Base-by-base conservation (phyloP, 768 basidiomycete genomes). In the Nidula microcarpa region DNA sequence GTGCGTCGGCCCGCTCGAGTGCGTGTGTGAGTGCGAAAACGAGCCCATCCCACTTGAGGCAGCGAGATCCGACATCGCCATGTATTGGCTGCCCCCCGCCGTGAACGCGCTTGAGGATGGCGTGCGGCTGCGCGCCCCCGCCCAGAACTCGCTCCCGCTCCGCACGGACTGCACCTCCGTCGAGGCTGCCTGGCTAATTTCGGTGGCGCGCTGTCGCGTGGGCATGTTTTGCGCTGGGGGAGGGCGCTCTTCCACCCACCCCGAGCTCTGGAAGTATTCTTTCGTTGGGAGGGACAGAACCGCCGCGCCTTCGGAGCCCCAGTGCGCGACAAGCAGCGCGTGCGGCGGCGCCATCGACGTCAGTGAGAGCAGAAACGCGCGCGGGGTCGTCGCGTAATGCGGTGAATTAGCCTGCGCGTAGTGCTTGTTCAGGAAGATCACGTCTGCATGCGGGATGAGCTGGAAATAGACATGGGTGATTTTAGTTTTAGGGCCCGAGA, bases 251-350 rank as follows among this genome's bases (percentile, higher is more conserved):
- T 84, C 85, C 2, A 86, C 81, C 89, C 91, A 93, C 1, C 86
- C 85, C 0, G 89, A 90, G 58, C 85, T 85, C 57, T 94, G 91
- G 64, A 91, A 89, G 66, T 93, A 94, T 60, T 94, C 91, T 58
- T 80, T 80, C 0, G 91, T 92, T 0, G 91, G 91, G 6, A 93
- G 68, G 13, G 87, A 90, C 51, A 93, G 77, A 4, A 89, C 84
- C 0, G 91, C 91, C 1, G 87, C 87, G 9, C 91, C 91, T 47
- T 89, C 87, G 18, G 76, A 73, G 5, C 90, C 90, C 80, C 91
- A 92, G 60, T 92, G 75, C 2, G 86, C 89, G 23, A 94, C 79
- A n/a, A 93, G 83, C 0, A 94, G 74, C 0, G 90, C 85, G 60
- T 93, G 91, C 0, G 85, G 76, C 2, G 89, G 77, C 0, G 83